Percentiles rank a stretch among this genome's conserved stretches.
These are phyloP conservation scores for Anisodus tanguticus DNA, from an alignment of 257 asterid species.

Conservation along the genomic window DNA sequence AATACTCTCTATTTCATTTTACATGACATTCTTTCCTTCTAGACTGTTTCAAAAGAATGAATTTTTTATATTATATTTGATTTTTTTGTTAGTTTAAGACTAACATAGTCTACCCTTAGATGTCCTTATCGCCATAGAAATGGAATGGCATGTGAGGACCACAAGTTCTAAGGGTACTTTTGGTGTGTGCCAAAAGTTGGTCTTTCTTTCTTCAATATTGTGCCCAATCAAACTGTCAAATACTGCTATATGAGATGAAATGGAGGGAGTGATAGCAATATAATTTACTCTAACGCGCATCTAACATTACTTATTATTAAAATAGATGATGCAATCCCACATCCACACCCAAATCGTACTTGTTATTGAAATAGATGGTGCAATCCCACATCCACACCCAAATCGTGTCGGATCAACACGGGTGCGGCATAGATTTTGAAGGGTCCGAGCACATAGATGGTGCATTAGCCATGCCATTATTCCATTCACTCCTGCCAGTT, in stretches of 20 bases:
- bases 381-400: neutral
- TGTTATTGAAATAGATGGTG: neutral
- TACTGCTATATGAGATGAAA: neutral
- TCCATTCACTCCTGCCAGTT: neutral
- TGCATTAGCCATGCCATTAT: neutral
- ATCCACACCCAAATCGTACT: neutral
- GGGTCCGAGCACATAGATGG: neutral
- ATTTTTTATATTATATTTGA: neutral
- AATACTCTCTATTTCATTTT: neutral
- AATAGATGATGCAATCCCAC: neutral
- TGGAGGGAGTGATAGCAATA: constrained; percentile 3
- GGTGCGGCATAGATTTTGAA: neutral
- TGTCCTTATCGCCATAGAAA: neutral
- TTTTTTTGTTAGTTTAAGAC: neutral
- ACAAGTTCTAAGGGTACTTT: neutral
- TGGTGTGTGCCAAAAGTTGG: neutral
- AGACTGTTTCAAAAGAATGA: neutral
- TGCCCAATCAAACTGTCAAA: neutral
- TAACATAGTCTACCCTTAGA: neutral
- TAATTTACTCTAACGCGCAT: neutral
- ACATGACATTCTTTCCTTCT: constrained; percentile 8
- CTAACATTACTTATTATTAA: neutral
- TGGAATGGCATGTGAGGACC: constrained; percentile 3
- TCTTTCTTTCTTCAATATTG: neutral
- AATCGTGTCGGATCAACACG: neutral